These are phyloP conservation scores for Coemansia sp. DNA, from an alignment of 192 early-diverging fungal species.

Conservation along the genomic window DNA sequence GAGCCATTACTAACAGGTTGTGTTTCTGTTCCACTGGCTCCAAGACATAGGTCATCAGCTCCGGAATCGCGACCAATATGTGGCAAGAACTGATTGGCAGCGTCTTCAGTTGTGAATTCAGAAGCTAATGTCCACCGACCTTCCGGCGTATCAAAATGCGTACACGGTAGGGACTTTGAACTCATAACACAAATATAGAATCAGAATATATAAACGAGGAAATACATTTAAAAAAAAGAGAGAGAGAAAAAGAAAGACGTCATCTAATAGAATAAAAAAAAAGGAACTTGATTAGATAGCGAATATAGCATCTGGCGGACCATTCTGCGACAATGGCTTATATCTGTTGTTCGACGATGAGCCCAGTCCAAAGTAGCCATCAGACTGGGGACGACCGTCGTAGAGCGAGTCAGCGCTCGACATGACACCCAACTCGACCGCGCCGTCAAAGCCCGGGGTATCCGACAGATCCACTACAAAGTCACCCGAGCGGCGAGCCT, in stretches of 20 bases:
- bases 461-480: conserved; percentile 48
- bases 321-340: conserved; percentile 21
- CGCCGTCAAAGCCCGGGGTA: conserved; percentile 15
- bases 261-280: too few relatives aligned
- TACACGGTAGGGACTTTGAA: conserved; percentile 5
- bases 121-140: conserved; percentile 46
- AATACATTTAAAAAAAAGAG: background rate
- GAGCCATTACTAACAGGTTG: conserved; percentile 1
- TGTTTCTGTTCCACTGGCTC: conserved; percentile 20
- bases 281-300: background rate
- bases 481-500: background rate
- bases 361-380: conserved; percentile 26
- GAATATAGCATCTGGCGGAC: too few relatives aligned
- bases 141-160: conserved; percentile 51
- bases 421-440: conserved; percentile 17
- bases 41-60: conserved; percentile 42
- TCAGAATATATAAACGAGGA: background rate
- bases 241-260: background rate
- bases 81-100: conserved; percentile 52
- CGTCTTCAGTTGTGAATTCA: conserved; percentile 48
- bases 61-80: conserved; percentile 28
- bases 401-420: conserved; percentile 6
- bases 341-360: conserved; percentile 17
- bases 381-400: background rate
- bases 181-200: background rate